Conservation (phyloP, 176 grass and related monocot genomes). For the Carex cristatella region DNA sequence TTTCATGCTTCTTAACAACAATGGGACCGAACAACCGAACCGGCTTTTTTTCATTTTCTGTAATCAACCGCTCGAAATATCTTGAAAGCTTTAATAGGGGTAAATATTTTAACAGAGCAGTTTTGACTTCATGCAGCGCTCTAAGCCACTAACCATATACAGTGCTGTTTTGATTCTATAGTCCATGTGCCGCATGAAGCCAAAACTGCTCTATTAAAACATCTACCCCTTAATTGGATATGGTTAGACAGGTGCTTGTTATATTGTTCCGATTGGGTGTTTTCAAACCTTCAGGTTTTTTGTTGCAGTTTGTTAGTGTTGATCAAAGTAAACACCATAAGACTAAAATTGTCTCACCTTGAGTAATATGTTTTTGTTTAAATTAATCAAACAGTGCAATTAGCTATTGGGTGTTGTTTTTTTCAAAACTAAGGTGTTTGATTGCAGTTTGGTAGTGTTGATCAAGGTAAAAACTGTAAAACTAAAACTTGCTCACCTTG, state of each 20-base stretch:
- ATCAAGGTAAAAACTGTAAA: background rate
- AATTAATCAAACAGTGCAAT: background rate
- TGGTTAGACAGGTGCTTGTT: background rate
- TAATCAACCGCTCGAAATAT: background rate
- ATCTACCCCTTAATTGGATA: background rate
- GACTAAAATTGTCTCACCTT: background rate
- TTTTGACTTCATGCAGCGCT: too few relatives aligned
- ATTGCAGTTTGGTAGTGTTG: background rate
- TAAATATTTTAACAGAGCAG: too few relatives aligned
- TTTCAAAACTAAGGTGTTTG: background rate
- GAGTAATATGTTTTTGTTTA: background rate
- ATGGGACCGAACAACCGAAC: background rate
- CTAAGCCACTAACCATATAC: too few relatives aligned
- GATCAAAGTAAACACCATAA: background rate
- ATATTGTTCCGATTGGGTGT: background rate
- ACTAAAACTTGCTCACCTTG: background rate
- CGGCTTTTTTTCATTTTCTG: background rate
- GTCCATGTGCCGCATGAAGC: too few relatives aligned
- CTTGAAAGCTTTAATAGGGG: too few relatives aligned
- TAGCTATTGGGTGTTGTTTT: background rate
- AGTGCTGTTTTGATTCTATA: too few relatives aligned
- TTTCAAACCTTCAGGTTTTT: background rate
- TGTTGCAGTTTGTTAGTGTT: background rate
- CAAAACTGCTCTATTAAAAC: too few relatives aligned
- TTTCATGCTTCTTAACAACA: background rate